phyloP scores from a whole-genome alignment of 768 basidiomycete species.

The Amanita inopinata region DNA sequence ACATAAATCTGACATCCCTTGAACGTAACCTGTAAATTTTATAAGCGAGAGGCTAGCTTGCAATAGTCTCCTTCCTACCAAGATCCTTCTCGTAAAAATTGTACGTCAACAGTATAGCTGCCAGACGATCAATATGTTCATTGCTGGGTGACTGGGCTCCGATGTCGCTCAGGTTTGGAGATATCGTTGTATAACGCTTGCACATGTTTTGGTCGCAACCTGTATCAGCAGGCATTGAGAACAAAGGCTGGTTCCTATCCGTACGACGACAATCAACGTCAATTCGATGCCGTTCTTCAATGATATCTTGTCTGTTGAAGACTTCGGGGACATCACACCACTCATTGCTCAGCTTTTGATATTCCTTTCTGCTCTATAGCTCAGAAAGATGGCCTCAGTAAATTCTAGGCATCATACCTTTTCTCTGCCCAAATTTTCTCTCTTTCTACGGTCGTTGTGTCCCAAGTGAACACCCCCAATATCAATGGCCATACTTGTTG shows the following conservation, averaged over 20 bases:
- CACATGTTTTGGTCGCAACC: slow-evolving; percentile 42
- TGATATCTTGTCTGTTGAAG: slow-evolving; percentile 66
- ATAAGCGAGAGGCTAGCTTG: slow-evolving; percentile 7
- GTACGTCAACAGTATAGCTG: slow-evolving; percentile 80
- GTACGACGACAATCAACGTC: slow-evolving; percentile 97
- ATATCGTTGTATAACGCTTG: slow-evolving; percentile 60
- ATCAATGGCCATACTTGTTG: slow-evolving; percentile 87
- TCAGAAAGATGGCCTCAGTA: slow-evolving; percentile 3
- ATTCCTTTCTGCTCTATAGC: slow-evolving; percentile 41
- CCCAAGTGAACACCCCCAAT: slow-evolving; percentile 79
- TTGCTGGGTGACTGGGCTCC: slow-evolving; percentile 86
- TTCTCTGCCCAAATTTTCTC: slow-evolving; percentile 52
- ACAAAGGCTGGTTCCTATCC: slow-evolving; percentile 88
- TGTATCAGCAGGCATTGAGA: slow-evolving; percentile 38
- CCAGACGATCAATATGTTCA: slow-evolving; percentile 85
- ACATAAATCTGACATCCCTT: slow-evolving; percentile 97
- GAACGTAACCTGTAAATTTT: slow-evolving; percentile 69
- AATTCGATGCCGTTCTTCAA: slow-evolving; percentile 90
- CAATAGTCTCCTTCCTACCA: slow-evolving; percentile 37
- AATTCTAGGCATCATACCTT: slow-evolving; percentile 27
- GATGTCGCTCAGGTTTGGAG: slow-evolving; percentile 60
- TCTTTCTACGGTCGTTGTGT: slow-evolving; percentile 52
- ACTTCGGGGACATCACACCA: slow-evolving; percentile 84
- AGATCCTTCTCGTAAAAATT: slow-evolving; percentile 84
- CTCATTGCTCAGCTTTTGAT: slow-evolving; percentile 59